Base-by-base conservation (phyloP, 768 basidiomycete genomes). In the Leccinum incarnatum region DNA sequence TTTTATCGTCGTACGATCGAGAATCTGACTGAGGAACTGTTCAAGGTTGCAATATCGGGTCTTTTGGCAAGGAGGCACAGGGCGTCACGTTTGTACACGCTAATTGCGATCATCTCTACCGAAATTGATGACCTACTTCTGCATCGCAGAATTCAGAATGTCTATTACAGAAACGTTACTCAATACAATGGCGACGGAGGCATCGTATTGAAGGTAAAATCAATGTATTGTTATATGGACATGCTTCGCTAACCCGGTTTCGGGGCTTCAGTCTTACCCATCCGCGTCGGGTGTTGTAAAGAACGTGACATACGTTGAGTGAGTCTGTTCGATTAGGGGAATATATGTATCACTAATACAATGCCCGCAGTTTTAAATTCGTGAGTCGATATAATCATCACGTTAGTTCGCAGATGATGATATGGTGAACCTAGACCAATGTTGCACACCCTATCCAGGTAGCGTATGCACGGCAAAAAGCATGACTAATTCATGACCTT, bases 21-120 rank as follows among this genome's bases (percentile, higher is more conserved):
- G 5, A 9, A 23, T 5, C 45, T 55, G 53, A 57, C 32, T 29
- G 3, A 29, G 17, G 9, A 45, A 10, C 11, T 51, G 17, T 36
- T 11, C 1, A 34, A 68, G 66, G 66, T 4, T 55, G 62, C 12
- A 62, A 62, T n/a, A 56, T 65, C 8, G 57, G 57, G 21, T 62
- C 58, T 8, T 65, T 68, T 40, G 63, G 59, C 4, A 1, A 34
- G 4, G 2, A 14, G 5, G 51, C 2, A 9, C 25, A 23, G 19
- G 47, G 10, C 25, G 63, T 21, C 40, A 53, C 15, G 59, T 65
- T 9, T 2, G 62, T 58, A 12, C 23, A n/a, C 45, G 4, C 6
- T 21, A 25, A 15, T 37, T 45, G 30, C 3, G 17, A 34, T 54
- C 12, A 4, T 29, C 2, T 17, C 1, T 21, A 45, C 40, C 21